phyloP scores from a whole-genome alignment of 2,329 filamentous ascomycete genomes.

The Cordyceps militaris region DNA sequence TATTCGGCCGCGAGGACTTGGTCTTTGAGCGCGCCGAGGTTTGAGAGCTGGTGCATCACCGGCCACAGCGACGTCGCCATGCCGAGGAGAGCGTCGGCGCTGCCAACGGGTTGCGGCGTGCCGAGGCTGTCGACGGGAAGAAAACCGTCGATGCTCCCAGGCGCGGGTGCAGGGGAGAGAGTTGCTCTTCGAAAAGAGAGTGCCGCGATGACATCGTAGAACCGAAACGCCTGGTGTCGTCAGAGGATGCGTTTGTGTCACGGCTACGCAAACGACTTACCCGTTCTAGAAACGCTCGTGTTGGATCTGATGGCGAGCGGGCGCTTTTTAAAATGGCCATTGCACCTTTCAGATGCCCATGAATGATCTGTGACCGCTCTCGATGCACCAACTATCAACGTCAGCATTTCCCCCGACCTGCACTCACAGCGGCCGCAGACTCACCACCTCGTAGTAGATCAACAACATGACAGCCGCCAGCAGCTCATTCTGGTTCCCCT shows the following conservation, averaged over 20 bases:
- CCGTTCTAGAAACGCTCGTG: slow-evolving; percentile 51
- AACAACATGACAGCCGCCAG: slow-evolving; percentile 54
- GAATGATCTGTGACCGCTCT: slow-evolving; percentile 52
- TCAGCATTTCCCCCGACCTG: not conserved
- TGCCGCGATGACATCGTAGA: slow-evolving; percentile 59
- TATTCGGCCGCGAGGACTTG: slow-evolving; percentile 39
- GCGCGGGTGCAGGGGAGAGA: slow-evolving; percentile 42
- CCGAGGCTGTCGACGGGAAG: slow-evolving; percentile 38
- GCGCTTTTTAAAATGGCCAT: slow-evolving; percentile 52
- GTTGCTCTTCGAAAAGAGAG: slow-evolving; percentile 54
- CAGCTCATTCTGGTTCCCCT: slow-evolving; percentile 48
- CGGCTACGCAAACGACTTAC: slow-evolving; percentile 28
- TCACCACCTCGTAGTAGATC: slow-evolving; percentile 57
- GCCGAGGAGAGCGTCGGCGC: slow-evolving; percentile 53
- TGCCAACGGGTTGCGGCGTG: slow-evolving; percentile 40
- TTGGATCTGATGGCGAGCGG: slow-evolving; percentile 39
- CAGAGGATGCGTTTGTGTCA: not conserved
- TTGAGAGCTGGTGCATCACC: slow-evolving; percentile 54
- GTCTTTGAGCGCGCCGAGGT: slow-evolving; percentile 44
- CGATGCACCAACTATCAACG: slow-evolving; percentile 48
- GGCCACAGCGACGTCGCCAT: slow-evolving; percentile 58
- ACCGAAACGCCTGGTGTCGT: slow-evolving; percentile 48
- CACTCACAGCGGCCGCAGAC: slow-evolving; percentile 20
- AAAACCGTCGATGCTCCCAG: slow-evolving; percentile 39
- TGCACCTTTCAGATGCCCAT: slow-evolving; percentile 54